These are phyloP conservation scores for Otatea glauca DNA, from an alignment of 176 grass and related monocot species.

Conservation along the genomic window DNA sequence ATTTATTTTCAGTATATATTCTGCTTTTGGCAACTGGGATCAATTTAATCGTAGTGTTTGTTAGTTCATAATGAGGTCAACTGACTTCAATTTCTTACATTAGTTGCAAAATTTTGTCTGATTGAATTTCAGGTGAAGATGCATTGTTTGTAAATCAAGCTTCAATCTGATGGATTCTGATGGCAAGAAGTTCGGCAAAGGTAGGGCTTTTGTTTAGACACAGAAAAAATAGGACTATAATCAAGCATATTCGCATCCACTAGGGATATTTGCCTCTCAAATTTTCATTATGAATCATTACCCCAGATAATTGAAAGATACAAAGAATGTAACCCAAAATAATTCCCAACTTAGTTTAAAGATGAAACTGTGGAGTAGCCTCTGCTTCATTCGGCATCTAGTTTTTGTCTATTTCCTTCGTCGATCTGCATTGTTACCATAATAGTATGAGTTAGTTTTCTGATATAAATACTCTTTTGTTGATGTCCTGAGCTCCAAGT, in stretches of 20 bases:
- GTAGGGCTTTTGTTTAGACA: constrained; percentile 39
- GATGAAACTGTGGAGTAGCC: neutral
- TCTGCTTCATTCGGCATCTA: constrained; percentile 8
- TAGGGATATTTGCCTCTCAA: neutral
- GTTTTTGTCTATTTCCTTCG: neutral
- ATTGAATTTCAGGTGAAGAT: constrained; percentile 56
- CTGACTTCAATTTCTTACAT: neutral
- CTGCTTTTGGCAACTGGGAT: neutral
- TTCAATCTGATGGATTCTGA: constrained; percentile 65
- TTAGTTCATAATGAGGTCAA: constrained; percentile 8
- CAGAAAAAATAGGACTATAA: neutral
- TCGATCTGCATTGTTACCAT: neutral
- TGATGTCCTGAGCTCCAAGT: neutral
- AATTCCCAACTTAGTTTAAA: neutral
- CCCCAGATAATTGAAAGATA: neutral
- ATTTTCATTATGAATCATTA: neutral
- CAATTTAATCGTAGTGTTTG: neutral
- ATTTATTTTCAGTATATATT: neutral
- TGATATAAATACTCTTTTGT: constrained; percentile 12
- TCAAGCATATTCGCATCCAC: neutral
- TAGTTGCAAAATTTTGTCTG: constrained; percentile 1
- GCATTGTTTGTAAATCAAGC: constrained; percentile 29
- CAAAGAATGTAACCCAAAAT: neutral
- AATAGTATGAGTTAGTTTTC: constrained; percentile 1
- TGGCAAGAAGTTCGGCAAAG: constrained; percentile 73